Evolutionary conservation across 371 early-diverging fungal species (phyloP), one percentile per base, ranked within the genome.

Genomic region (Dichotomocladium elegans): DNA sequence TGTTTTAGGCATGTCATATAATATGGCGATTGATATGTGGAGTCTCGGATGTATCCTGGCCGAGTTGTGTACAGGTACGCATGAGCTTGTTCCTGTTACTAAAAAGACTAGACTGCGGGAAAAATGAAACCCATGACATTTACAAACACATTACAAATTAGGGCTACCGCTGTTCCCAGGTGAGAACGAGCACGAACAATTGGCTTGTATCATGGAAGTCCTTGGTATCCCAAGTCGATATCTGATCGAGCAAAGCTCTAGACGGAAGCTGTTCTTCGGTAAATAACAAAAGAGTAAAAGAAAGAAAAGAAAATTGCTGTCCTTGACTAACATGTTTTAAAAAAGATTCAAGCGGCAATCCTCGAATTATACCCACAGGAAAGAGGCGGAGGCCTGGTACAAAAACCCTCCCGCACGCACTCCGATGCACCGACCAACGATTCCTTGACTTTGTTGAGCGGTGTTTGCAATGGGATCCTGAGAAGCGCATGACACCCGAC

Each of bases 11-110:
- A 77, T 88, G 63, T 72, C 81, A 3, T 99, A 99, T 64, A 86
- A 81, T 51, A 91, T 80, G 60, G 84, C 93, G 4, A 94, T 99
- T 61, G 99, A 99, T 70, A 95, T 99, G 87, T 99, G 99, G 99
- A 90, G 91, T 55, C 70, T 99, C 26, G 99, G 99, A 1, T 99
- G 99, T 70, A 99, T 99, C 41, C 80, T 98, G 3, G 95, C 90
- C 14, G 99, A 99, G 63, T 80, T 99, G 22, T 85, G 88, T 49
- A 89, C 90, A 3, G 93, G 93, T 22, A 58, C 41, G n/a, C n/a
- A n/a, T n/a, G n/a, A n/a, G n/a, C n/a, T n/a, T n/a, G n/a, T n/a
- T n/a, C n/a, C n/a, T n/a, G n/a, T n/a, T n/a, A n/a, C n/a, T n/a
- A n/a, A n/a, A n/a, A n/a, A n/a, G n/a, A n/a, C n/a, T n/a, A n/a